Conservation (phyloP, 768 basidiomycete genomes). For the Auricularia sp. region DNA sequence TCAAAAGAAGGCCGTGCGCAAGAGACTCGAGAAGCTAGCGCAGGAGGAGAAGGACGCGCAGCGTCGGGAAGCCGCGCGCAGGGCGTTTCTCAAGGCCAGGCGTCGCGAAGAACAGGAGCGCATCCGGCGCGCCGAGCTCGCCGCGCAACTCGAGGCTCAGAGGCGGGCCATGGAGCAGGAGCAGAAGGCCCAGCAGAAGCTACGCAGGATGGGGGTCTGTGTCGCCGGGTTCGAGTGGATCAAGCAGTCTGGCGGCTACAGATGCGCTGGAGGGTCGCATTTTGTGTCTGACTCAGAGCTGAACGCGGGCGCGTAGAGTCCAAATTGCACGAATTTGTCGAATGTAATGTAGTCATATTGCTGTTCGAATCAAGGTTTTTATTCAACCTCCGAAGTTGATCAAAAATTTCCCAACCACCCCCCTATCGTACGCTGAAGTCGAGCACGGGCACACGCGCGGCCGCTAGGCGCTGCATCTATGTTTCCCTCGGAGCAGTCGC, state of each 20-base stretch:
- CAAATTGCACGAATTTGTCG: not conserved
- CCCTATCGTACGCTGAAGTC: not conserved
- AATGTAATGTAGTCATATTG: not conserved
- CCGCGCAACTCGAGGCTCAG: conserved; percentile 16
- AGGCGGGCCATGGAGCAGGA: conserved; percentile 18
- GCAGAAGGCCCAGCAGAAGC: conserved; percentile 28
- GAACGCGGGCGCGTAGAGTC: conserved; percentile 12
- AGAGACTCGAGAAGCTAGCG: conserved; percentile 11
- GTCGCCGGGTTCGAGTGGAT: conserved; percentile 37
- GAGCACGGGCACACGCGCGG: not conserved
- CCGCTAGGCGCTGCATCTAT: not conserved
- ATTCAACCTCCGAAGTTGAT: not conserved
- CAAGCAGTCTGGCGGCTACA: conserved; percentile 29
- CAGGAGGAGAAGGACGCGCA: conserved; percentile 16
- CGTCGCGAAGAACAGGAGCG: not conserved
- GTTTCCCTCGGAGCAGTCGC: not conserved
- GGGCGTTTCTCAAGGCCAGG: not conserved
- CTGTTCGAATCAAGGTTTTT: too few species aligned
- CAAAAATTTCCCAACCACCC: not conserved
- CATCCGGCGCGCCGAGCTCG: conserved; percentile 17
- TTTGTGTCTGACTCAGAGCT: conserved; percentile 26
- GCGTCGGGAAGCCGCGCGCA: not conserved
- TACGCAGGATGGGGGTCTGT: conserved; percentile 43
- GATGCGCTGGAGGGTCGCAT: conserved; percentile 40
- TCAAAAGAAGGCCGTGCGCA: conserved; percentile 12